A percentile compares a stretch with the other conserved stretches of the same genome.
These are phyloP conservation scores for Raffaelea ambrosiae DNA, from an alignment of 2,329 filamentous ascomycete species.

Conservation along the genomic window DNA sequence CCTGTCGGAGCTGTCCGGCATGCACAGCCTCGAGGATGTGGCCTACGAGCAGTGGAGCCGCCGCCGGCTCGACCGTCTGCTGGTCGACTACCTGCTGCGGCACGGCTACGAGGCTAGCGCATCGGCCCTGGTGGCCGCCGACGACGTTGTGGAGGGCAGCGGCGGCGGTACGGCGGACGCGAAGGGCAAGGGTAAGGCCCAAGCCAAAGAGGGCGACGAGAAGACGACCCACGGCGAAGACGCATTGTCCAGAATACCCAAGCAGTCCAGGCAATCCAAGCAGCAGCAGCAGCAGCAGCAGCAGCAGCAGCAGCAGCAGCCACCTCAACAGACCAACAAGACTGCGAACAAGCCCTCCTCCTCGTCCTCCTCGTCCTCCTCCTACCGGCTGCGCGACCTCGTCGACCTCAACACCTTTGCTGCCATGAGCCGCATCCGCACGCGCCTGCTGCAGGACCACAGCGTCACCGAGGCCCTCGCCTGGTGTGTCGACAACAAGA, in stretches of 20 bases:
- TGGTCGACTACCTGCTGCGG: slow-evolving; percentile 88
- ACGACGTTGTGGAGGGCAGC: not conserved
- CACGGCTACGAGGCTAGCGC: slow-evolving; percentile 77
- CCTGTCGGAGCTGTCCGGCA: slow-evolving; percentile 69
- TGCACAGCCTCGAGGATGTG: slow-evolving; percentile 78
- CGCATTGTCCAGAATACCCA: too few species aligned
- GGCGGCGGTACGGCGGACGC: not conserved
- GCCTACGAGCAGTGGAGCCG: slow-evolving; percentile 90
- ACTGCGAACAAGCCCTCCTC: too few species aligned
- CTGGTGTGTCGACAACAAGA: slow-evolving; percentile 93
- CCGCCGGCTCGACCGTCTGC: slow-evolving; percentile 67
- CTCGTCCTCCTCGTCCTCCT: slow-evolving; percentile 38
- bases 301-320: too few species aligned
- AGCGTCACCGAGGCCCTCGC: slow-evolving; percentile 71
- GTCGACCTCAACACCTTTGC: slow-evolving; percentile 87
- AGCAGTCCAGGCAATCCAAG: too few species aligned
- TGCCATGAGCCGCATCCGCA: slow-evolving; percentile 68
- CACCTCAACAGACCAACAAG: not conserved
- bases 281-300: not conserved
- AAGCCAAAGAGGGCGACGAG: not conserved
- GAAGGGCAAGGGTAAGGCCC: not conserved
- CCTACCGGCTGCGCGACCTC: slow-evolving; percentile 59
- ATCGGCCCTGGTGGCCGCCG: slow-evolving; percentile 58
- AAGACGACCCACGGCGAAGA: too few species aligned
- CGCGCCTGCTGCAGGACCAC: slow-evolving; percentile 55